phyloP scores from a whole-genome alignment of 768 basidiomycete genomes.

The Lentinula lateritia region DNA sequence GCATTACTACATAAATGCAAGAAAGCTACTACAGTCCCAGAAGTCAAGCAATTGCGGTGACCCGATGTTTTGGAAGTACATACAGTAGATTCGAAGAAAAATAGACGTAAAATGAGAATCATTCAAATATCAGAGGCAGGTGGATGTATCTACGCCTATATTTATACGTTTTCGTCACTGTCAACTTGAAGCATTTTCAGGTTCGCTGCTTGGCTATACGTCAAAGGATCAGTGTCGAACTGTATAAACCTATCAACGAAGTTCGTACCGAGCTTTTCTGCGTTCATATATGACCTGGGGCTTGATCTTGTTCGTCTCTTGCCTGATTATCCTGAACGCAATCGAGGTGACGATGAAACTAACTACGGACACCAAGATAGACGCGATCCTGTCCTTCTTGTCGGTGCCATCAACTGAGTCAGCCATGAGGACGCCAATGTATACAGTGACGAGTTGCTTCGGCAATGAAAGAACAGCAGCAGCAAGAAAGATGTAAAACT shows the following conservation, averaged over 20 bases:
- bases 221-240: not conserved
- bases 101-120: no score
- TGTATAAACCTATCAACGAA: not conserved
- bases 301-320: not conserved
- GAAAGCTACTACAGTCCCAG: no score
- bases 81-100: no score
- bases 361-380: not conserved
- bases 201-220: not conserved
- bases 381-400: not conserved
- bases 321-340: not conserved
- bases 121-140: no score
- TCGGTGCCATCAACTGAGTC: not conserved
- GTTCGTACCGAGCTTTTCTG: conserved; percentile 1
- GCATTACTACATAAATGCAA: no score
- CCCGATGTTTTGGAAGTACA: no score
- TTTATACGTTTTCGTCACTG: no score
- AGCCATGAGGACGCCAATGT: conserved; percentile 14
- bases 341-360: not conserved
- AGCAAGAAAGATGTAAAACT: conserved; percentile 24
- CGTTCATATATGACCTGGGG: conserved; percentile 2
- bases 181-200: no score
- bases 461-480: conserved; percentile 28
- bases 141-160: no score
- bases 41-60: no score
- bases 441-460: conserved; percentile 32